Conservation (phyloP, 306 rosid species). For the Dalbergia cultrata region DNA sequence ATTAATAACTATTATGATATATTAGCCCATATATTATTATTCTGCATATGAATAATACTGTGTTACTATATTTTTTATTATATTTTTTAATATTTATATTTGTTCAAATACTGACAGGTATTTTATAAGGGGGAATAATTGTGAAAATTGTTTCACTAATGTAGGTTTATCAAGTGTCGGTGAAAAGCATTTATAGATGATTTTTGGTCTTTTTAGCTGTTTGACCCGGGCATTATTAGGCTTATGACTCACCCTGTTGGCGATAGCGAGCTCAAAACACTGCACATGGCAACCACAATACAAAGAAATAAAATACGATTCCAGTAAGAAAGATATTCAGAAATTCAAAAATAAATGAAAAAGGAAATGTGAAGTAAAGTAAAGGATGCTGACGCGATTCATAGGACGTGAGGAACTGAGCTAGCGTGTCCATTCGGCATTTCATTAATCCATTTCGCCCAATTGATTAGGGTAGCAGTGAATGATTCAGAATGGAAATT, state of each 20-base stretch:
- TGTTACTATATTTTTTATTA: too few species aligned
- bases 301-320: constrained; percentile 1
- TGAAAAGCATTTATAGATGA: constrained; percentile 5
- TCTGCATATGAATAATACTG: too few species aligned
- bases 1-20: too few species aligned
- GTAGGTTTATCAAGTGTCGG: not conserved
- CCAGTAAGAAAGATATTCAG: not conserved
- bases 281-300: constrained; percentile 38
- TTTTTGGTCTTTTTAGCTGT: not conserved
- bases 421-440: not conserved
- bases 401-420: not conserved
- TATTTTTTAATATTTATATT: not conserved
- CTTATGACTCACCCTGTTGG: constrained; percentile 11
- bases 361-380: constrained; percentile 7
- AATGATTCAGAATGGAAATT: not conserved
- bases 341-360: not conserved
- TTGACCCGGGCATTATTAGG: constrained; percentile 10
- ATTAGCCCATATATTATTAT: too few species aligned
- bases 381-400: not conserved
- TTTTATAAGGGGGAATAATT: too few species aligned
- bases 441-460: not conserved
- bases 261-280: constrained; percentile 22
- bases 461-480: constrained; percentile 18
- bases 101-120: too few species aligned
- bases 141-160: not conserved